Evolutionary conservation across 1,284 basidiomycete species (phyloP).

Genomic region (Anthracocystis panici-leucophaei): DNA sequence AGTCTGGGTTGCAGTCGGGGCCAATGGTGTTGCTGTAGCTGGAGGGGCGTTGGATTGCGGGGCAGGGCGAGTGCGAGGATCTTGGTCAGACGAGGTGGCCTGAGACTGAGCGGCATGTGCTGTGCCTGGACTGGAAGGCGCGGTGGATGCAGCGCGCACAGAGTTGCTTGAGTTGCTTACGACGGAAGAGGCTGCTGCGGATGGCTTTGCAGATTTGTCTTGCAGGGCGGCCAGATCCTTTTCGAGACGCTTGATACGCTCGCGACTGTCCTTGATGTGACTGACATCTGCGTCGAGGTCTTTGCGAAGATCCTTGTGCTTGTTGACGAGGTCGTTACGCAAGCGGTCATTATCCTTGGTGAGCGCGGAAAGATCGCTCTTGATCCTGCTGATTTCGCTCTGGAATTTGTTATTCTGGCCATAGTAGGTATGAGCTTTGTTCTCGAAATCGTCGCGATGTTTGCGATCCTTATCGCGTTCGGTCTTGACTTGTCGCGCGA

Average conservation of each 20-base stretch:
- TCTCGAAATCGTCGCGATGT: conserved; percentile 9
- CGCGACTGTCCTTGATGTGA: conserved; percentile 17
- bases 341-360: conserved; percentile 19
- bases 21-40: conserved; percentile 4
- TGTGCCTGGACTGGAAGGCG: conserved; percentile 15
- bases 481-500: conserved; percentile 1
- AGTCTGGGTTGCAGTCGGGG: not conserved
- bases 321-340: conserved; percentile 3
- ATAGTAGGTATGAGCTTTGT: not conserved
- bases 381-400: conserved; percentile 20
- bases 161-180: not conserved
- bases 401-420: conserved; percentile 12
- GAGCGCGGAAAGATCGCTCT: conserved; percentile 8
- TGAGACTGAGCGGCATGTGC: not conserved
- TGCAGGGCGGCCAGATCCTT: not conserved
- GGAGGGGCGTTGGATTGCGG: conserved; percentile 1
- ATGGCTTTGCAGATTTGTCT: not conserved
- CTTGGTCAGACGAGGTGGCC: conserved; percentile 9
- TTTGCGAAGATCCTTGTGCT: conserved; percentile 9
- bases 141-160: conserved; percentile 1
- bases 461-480: conserved; percentile 20
- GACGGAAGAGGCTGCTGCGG: not conserved
- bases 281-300: conserved; percentile 38
- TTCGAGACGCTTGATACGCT: conserved; percentile 19
- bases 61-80: conserved; percentile 13